Evolutionary conservation across 352 stramenopile genomes (phyloP), one percentile per base, ranked within the genome.

Genomic region (Pythium volutum): DNA sequence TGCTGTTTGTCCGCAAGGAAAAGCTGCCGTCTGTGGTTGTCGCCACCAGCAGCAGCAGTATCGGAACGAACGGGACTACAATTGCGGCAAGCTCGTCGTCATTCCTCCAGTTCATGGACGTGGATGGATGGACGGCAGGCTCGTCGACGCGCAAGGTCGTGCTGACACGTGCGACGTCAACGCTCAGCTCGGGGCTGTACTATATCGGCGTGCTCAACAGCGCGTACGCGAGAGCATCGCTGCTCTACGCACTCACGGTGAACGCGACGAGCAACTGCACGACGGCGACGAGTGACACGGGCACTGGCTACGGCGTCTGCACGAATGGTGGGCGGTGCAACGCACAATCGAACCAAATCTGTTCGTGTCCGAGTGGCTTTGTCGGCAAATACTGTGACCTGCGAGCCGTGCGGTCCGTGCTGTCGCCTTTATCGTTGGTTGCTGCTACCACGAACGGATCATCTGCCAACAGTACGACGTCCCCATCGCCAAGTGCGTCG

Each of bases 161-260:
- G 12, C 52, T 92, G 9, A 79, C 73, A 11, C 71, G 79, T 4
- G 78, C 81, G 0, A 67, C 75, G 9, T 88, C 77, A 2, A 91
- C 82, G 10, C 67, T 94, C 15, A 88, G 78, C 47, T 81, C 81
- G 2, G 84, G 78, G 0, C 43, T 94, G 36, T 88, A 90, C 64
- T 94, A 90, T 60, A 74, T 92, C 23, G 79, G 79, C 9, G 69
- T 94, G 14, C 79, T 76, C 67, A 94, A 92, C 61, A 86, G 76
- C 29, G 64, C 54, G n/a, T 94, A 91, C 46, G 84, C 79, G 6
- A 66, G 74, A 0, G 71, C 56, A 0, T 48, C 70, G 4, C 70
- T 94, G 8, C 67, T 69, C 0, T 92, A 86, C 43, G 57, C 52
- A 3, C 70, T 92, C 5, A 76, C 67, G 0, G 82, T 91, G 23